phyloP scores from a whole-genome alignment of 1,284 basidiomycete genomes.

The Pseudozyma sp. region DNA sequence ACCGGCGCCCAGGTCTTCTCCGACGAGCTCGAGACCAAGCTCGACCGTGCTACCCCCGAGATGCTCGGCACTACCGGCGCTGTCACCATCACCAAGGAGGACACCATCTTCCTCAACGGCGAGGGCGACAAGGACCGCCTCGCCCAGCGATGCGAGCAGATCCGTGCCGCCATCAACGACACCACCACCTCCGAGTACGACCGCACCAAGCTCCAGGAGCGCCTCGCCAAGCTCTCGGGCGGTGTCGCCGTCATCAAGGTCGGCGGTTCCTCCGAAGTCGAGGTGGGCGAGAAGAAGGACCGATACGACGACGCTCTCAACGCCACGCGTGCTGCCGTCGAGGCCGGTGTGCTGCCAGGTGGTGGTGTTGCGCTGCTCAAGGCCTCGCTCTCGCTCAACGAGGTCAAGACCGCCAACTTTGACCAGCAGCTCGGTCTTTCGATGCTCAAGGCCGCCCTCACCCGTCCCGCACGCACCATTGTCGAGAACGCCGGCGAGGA shows the following conservation, averaged over 20 bases:
- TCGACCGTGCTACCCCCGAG: constrained; percentile 88
- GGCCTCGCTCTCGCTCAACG: constrained; percentile 84
- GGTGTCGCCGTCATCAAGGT: constrained; percentile 99
- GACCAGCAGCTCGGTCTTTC: constrained; percentile 96
- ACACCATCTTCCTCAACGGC: constrained; percentile 95
- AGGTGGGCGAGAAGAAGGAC: constrained; percentile 99
- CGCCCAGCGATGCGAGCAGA: constrained; percentile 81
- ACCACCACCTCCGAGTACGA: constrained; percentile 90
- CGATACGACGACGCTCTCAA: constrained; percentile 97
- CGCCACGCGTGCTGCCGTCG: constrained; percentile 95
- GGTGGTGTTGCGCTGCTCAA: constrained; percentile 92
- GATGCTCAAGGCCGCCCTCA: constrained; percentile 89
- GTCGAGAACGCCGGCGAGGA: constrained; percentile 96
- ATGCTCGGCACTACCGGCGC: constrained; percentile 91
- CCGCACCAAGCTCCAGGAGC: constrained; percentile 94
- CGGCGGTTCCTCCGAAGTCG: constrained; percentile 91
- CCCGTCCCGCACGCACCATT: constrained; percentile 83
- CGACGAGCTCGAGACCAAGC: constrained; percentile 97
- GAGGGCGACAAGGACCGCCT: constrained; percentile 70
- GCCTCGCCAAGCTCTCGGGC: constrained; percentile 92
- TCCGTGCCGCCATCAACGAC: constrained; percentile 86
- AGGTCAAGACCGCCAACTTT: constrained; percentile 88
- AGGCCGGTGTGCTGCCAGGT: constrained; percentile 92
- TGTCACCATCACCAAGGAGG: constrained; percentile 96
- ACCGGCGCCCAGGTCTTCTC: constrained; percentile 98